Evolutionary conservation across 805 yeast species (phyloP).

Genomic region (Maudiozyma saulgeensis): DNA sequence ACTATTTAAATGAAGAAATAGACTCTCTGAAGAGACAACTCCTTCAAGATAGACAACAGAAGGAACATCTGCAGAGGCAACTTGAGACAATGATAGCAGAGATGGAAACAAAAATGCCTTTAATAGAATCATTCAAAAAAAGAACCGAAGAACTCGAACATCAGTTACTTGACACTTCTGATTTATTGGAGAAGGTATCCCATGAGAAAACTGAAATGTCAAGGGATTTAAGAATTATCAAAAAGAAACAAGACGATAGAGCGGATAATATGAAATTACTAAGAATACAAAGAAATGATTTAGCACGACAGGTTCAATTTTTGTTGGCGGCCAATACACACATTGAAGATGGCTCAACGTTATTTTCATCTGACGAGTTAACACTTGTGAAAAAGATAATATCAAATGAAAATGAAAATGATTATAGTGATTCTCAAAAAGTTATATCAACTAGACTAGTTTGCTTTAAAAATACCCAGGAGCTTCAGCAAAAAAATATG

Average conservation of each 20-base stretch:
- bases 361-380: constrained; percentile 57
- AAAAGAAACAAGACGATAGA: constrained; percentile 22
- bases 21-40: constrained; percentile 52
- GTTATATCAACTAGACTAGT: constrained; percentile 68
- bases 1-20: constrained; percentile 6
- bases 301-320: constrained; percentile 74
- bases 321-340: constrained; percentile 50
- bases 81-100: constrained; percentile 65
- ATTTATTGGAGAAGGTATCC: constrained; percentile 44
- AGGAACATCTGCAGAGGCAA: constrained; percentile 59
- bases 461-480: constrained; percentile 55
- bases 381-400: constrained; percentile 48
- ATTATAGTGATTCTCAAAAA: constrained; percentile 57
- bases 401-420: constrained; percentile 23
- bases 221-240: constrained; percentile 15
- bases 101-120: constrained; percentile 69
- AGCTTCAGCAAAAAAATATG: constrained; percentile 64
- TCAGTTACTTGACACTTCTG: constrained; percentile 45
- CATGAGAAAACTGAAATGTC: constrained; percentile 37
- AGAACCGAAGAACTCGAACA: constrained; percentile 48
- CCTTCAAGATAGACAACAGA: constrained; percentile 59
- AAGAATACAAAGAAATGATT: constrained; percentile 53
- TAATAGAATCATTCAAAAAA: constrained; percentile 55
- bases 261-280: constrained; percentile 34
- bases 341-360: constrained; percentile 41